A percentile compares a stretch with the other conserved stretches of the same genome.
Conservation (phyloP, 495 filamentous ascomycete genomes). For the Annulohypoxylon maeteangense region DNA sequence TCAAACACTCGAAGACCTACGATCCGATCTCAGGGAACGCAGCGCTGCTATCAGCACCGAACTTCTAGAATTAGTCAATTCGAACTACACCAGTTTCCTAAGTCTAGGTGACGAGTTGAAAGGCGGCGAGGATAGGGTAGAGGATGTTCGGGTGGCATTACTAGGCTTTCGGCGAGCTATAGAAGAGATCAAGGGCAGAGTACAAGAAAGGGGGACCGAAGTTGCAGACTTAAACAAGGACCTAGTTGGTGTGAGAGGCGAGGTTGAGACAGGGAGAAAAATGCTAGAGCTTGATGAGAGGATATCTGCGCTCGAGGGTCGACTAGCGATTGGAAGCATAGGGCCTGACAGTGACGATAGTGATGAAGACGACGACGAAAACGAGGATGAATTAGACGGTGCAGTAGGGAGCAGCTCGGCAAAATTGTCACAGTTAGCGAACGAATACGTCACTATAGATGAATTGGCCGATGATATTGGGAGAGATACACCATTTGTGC, state of each 20-base stretch:
- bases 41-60: constrained; percentile 80
- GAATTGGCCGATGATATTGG: constrained; percentile 57
- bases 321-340: constrained; percentile 61
- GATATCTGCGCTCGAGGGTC: constrained; percentile 77
- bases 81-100: constrained; percentile 91
- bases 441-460: constrained; percentile 55
- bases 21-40: constrained; percentile 81
- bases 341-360: constrained; percentile 48
- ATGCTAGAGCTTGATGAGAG: constrained; percentile 77
- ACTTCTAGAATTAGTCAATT: constrained; percentile 91
- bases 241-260: constrained; percentile 51
- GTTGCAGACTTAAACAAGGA: constrained; percentile 55
- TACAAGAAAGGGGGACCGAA: constrained; percentile 59
- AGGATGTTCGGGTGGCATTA: constrained; percentile 88
- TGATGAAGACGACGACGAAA: constrained; percentile 50
- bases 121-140: constrained; percentile 90
- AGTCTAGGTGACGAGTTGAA: constrained; percentile 81
- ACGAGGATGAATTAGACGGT: constrained; percentile 46
- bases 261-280: constrained; percentile 67
- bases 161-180: constrained; percentile 86
- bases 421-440: constrained; percentile 57
- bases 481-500: constrained; percentile 54
- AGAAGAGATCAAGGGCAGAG: constrained; percentile 60
- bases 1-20: constrained; percentile 95
- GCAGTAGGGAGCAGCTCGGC: constrained; percentile 52